Evolutionary conservation across 169 alveolate genomes (phyloP), one percentile per base, ranked within the genome.

Genomic region (Plasmodium gallinaceum): DNA sequence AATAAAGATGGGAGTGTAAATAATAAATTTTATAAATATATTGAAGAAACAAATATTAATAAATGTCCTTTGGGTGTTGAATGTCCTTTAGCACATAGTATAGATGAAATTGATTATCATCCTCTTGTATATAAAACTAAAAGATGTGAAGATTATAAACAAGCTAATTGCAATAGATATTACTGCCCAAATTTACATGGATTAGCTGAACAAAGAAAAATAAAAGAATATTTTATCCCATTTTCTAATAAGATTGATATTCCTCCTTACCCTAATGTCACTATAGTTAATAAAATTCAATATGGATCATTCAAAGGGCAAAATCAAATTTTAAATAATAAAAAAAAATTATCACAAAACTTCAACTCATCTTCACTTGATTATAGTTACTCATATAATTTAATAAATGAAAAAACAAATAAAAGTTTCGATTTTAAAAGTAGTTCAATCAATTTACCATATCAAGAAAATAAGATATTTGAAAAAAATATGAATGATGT

Each of bases 121-220:
- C 97, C 97, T 7, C 92, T 95, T 48, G 92, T 93, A 7, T 95
- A 95, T 68, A 95, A 95, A 65, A 94, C 96, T 0, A 94, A 94
- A 70, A 52, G 92, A 43, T 95, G 97, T 76, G 85, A 69, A 46
- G 92, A 93, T 37, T 95, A 93, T 74, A 93, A 92, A 61, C 88
- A 91, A 24, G 97, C 96, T 1, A 92, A 90, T 43, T 95, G 97
- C 89, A 93, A 93, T 76, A 94, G 94, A 39, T 95, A 95, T 88
- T 95, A 95, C 78, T 95, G 97, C 76, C 97, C 93, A 62, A 74
- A 90, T 87, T 94, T 95, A 58, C 97, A 95, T 74, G 97, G 97
- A 20, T 71, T 95, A 71, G 97, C 97, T 32, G 97, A 95, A 80
- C 92, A 87, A 76, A 94, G 97, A 45, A 91, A 92, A 24, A 93